These are phyloP conservation scores for Baudoinia panamericana DNA, from an alignment of 495 filamentous ascomycete genomes.

Conservation along the genomic window DNA sequence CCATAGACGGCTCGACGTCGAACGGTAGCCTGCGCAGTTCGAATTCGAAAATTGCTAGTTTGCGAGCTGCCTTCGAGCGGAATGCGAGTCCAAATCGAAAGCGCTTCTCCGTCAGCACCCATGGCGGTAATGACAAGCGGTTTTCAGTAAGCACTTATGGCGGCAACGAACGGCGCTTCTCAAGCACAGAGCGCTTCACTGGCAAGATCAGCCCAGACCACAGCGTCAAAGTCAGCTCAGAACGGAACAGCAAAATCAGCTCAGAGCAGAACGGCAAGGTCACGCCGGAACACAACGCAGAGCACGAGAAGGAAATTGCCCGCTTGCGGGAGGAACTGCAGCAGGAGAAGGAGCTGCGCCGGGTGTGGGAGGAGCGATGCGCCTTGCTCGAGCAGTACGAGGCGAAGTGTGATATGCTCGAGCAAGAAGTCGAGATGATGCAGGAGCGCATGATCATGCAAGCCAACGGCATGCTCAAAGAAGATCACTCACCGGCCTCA, in stretches of 20 bases:
- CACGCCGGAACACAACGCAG: no score
- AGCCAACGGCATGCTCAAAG: no score
- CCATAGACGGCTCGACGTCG: not conserved
- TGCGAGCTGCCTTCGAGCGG: conserved; percentile 14
- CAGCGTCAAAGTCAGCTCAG: no score
- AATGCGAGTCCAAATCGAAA: no score
- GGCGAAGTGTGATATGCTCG: conserved; percentile 2
- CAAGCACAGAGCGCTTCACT: no score
- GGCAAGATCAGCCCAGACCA: no score
- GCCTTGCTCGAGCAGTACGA: conserved; percentile 6
- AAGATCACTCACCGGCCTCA: no score
- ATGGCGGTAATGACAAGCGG: not conserved
- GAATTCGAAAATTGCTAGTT: conserved; percentile 14
- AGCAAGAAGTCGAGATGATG: conserved; percentile 3
- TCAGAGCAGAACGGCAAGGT: not conserved
- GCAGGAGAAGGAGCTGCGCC: conserved; percentile 10
- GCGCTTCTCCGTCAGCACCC: not conserved
- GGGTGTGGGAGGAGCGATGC: conserved; percentile 4
- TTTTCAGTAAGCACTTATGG: no score
- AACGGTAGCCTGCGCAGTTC: conserved; percentile 6
- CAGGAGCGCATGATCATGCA: not conserved
- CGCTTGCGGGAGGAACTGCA: conserved; percentile 6
- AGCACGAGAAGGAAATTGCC: conserved; percentile 3
- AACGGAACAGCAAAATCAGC: not conserved
- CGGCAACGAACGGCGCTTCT: no score